Conservation (phyloP, 164 flowering plant species). For the Protea cynaroides region DNA sequence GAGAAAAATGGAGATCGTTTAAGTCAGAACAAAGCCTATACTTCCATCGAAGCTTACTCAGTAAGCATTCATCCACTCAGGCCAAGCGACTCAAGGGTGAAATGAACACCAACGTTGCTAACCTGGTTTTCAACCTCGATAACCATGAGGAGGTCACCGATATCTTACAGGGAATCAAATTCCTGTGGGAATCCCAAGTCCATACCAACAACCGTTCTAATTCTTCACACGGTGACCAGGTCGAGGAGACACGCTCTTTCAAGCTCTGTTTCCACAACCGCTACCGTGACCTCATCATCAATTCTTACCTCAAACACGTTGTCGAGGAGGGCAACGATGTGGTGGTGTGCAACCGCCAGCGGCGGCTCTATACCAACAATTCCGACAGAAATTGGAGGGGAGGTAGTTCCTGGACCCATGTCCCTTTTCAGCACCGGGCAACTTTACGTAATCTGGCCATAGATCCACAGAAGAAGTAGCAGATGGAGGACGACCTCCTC, state of each 20-base stretch:
- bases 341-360: conserved; percentile 16
- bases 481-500: conserved; percentile 36
- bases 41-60: conserved; percentile 22
- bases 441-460: conserved; percentile 48
- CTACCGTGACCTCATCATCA: conserved; percentile 19
- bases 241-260: conserved; percentile 20
- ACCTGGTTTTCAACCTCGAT: conserved; percentile 18
- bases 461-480: conserved; percentile 41
- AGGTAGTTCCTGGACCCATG: conserved; percentile 38
- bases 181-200: conserved; percentile 24
- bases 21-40: background rate
- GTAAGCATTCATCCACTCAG: conserved; percentile 11
- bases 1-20: conserved; percentile 14
- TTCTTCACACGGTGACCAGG: background rate
- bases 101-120: conserved; percentile 7
- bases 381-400: background rate
- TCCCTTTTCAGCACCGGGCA: conserved; percentile 47
- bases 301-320: conserved; percentile 22
- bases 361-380: conserved; percentile 34
- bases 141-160: conserved; percentile 22
- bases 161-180: conserved; percentile 15
- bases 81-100: conserved; percentile 31
- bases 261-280: conserved; percentile 27
- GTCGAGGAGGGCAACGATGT: conserved; percentile 26
- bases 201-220: background rate